Base-by-base conservation (phyloP, 2,329 filamentous ascomycete genomes). In the Byssothecium circinans region DNA sequence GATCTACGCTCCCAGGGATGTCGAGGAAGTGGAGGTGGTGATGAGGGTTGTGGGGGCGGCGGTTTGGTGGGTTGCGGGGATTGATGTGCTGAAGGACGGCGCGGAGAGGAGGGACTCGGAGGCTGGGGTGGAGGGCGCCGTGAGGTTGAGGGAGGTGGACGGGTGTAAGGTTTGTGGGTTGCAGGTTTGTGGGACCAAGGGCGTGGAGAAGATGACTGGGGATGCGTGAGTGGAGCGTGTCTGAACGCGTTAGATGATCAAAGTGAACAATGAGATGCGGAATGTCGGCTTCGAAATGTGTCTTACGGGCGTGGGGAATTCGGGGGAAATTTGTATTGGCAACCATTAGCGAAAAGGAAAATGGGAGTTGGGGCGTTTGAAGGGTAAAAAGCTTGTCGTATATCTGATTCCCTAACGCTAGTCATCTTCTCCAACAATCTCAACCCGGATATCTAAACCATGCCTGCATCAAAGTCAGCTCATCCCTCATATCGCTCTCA, bases 1-100 rank as follows among this genome's bases (percentile, higher is more conserved):
- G 83, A 77, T 95, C 4, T 95, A 95, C 72, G 88, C 89, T 15
- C 89, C 90, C 2, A 75, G 87, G 61, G 78, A 84, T 53, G 78
- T 83, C 48, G 77, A 79, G 20, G 89, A 95, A 66, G 69, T 94
- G 20, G 77, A 81, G 43, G 78, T 83, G 41, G 80, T 91, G 3
- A 80, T 82, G 66, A 75, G 77, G 55, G 87, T 95, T 56, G 83
- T 94, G 46, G 81, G 84, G 56, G 88, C 89, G 2, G 87, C 86
- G 3, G 82, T 85, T 18, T 92, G 86, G 83, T 91, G 80, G 77
- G 78, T 81, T 42, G 72, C 71, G 51, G 74, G 73, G 2, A 55
- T 70, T 39, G 65, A 71, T 51, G 61, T 69, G 6, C 23, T 47
- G 43, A 41, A 49, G 45, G 45, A 49, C 18, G 57, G 56, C 1